Conservation (phyloP, 1,139 yeast genomes). For the Maudiozyma humilis region DNA sequence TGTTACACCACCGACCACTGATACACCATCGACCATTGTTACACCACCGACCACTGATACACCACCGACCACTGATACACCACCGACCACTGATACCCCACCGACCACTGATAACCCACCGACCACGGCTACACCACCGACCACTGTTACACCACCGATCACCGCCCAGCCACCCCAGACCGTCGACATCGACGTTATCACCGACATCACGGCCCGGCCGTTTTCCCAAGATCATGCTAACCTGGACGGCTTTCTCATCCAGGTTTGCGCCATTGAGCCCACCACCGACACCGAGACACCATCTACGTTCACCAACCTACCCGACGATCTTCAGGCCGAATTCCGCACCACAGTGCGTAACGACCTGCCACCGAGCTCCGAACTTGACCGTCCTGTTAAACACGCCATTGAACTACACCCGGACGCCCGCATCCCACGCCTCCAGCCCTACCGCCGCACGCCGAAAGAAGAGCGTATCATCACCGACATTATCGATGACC, state of each 20-base stretch:
- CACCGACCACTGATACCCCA: neutral
- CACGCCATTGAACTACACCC: neutral
- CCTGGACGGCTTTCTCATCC: neutral
- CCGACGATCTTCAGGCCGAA: neutral
- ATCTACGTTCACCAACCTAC: neutral
- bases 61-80: neutral
- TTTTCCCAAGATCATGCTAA: neutral
- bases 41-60: neutral
- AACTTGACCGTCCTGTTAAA: neutral
- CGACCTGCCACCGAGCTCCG: neutral
- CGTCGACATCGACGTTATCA: neutral
- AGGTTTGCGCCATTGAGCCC: neutral
- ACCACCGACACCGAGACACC: neutral
- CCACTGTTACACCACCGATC: neutral
- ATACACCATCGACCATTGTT: neutral
- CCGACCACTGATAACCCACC: neutral
- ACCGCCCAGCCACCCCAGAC: neutral
- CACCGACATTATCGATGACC: constrained; percentile 9
- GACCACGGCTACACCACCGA: neutral
- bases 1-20: neutral
- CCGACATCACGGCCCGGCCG: neutral
- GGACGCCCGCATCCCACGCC: neutral
- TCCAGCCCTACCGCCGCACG: neutral
- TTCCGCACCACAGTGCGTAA: neutral
- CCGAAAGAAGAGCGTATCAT: neutral